Evolutionary conservation across 805 yeast species (phyloP).

Genomic region (Diddensiella santjacobensis): DNA sequence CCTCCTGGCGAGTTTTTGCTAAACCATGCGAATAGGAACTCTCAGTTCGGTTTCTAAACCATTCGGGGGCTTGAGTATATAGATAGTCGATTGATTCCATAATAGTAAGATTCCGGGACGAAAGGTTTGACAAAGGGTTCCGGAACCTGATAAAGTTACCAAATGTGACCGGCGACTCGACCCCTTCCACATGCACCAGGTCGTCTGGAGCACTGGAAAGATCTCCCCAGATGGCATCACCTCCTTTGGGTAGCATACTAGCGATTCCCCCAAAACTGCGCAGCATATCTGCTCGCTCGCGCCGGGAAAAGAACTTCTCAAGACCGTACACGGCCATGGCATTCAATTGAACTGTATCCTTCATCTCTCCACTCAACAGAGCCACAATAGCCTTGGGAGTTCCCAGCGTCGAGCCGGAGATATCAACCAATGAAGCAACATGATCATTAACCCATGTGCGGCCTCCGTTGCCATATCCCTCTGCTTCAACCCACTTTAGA

Average conservation of each 20-base stretch:
- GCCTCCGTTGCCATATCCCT: conserved; percentile 92
- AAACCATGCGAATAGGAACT: conserved; percentile 79
- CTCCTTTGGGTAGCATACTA: conserved; percentile 96
- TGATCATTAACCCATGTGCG: conserved; percentile 79
- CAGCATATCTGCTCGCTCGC: conserved; percentile 82
- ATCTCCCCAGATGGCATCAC: conserved; percentile 84
- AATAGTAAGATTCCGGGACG: conserved; percentile 57
- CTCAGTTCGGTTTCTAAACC: conserved; percentile 64
- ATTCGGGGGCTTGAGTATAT: conserved; percentile 61
- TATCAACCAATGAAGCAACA: conserved; percentile 76
- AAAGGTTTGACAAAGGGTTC: conserved; percentile 41
- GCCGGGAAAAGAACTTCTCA: conserved; percentile 87
- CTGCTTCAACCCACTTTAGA: conserved; percentile 94
- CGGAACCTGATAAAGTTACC: conserved; percentile 74
- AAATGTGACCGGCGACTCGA: conserved; percentile 41
- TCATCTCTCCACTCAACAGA: conserved; percentile 95
- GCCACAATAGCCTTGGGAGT: conserved; percentile 95
- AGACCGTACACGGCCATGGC: conserved; percentile 90
- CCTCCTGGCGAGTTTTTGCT: conserved; percentile 56
- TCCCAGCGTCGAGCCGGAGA: conserved; percentile 86
- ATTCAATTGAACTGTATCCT: conserved; percentile 91
- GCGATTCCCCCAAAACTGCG: conserved; percentile 92
- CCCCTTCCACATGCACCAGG: conserved; percentile 14
- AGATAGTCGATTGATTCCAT: conserved; percentile 64
- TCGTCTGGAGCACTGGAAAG: conserved; percentile 69